Base-by-base conservation (phyloP, 192 early-diverging fungal species). In the Dispira simplex region DNA sequence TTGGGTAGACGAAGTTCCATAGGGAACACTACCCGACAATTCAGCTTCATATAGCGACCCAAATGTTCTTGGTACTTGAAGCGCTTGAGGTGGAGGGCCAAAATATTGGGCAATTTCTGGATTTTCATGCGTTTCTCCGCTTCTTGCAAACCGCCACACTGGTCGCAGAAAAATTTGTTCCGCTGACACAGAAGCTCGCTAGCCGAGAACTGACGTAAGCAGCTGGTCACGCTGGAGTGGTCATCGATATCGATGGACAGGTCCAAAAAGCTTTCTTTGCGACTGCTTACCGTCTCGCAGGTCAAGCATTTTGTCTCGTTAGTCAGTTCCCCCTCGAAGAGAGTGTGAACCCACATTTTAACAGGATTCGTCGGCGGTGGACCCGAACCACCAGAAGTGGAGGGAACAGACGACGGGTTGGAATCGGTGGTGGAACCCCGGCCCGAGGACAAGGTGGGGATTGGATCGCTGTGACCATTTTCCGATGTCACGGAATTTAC, bases 91-190 rank as follows among this genome's bases (percentile, higher is more conserved):
- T 99, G 97, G 43, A 99, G 77, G 0, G 92, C 94, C 26, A 99
- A 73, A 43, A 99, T 89, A 64, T 96, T 97, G 8, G 97, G 97
- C 47, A 94, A 71, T 55, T 81, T 73, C 72, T 93, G 91, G 43
- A 99, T 89, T 64, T 95, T 95, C 95, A 99, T 97, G 62, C 94
- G 82, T 64, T 90, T 88, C 73, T 99, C 93, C 27, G 97, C 97
- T 68, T 99, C 97, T 71, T 99, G 97, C 59, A 98, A 75, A 9
- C 92, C 90, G 65, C 81, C 83, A 68, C 97, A 99, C 26, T 75
- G 82, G 74, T 98, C 95, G 70, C 97, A 99, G 75, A 90, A 95
- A 68, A 94, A 99, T 75, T 99, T 99, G 79, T 99, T 88, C 70
- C 95, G 92, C 65, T 94, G 87, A 67, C 93, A 91, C 21, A 99